Conservation (phyloP, 257 asterid genomes). For the Solanum virginianum region DNA sequence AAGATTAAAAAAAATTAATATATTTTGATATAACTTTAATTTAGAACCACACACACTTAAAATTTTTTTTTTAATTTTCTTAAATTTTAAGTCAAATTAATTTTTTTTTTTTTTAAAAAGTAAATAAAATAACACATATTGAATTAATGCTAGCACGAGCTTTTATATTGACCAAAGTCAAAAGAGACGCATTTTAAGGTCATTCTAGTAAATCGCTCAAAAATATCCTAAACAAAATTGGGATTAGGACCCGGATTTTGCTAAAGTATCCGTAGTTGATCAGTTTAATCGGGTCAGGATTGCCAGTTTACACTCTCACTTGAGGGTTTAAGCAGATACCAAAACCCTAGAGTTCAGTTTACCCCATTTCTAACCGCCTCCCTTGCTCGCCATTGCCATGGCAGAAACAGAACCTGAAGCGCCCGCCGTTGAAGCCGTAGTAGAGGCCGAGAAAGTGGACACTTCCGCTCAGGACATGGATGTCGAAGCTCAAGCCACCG, state of each 20-base stretch:
- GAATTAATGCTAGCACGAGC: too few relatives aligned
- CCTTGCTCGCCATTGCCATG: neutral
- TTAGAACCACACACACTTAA: too few relatives aligned
- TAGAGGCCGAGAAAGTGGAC: neutral
- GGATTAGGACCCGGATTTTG: neutral
- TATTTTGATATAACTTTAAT: too few relatives aligned
- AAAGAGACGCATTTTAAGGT: too few relatives aligned
- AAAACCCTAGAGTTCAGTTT: neutral
- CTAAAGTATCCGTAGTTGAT: neutral
- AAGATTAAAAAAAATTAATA: too few relatives aligned
- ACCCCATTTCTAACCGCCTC: neutral
- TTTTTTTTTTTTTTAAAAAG: too few relatives aligned
- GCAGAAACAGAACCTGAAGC: neutral
- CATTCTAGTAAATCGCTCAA: neutral
- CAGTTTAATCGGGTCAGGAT: neutral
- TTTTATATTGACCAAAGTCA: too few relatives aligned
- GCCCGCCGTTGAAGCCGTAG: neutral
- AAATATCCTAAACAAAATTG: neutral
- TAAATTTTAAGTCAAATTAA: too few relatives aligned
- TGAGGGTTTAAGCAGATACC: neutral
- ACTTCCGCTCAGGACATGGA: constrained; percentile 14
- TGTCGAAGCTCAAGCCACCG: constrained; percentile 16
- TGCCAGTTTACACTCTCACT: neutral
- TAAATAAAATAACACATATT: too few relatives aligned
- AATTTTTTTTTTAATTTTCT: too few relatives aligned